A percentile compares a stretch with the other conserved stretches of the same genome.
Evolutionary conservation across 2,329 filamentous ascomycete species (phyloP).

Genomic region (Fusarium transvaalense): DNA sequence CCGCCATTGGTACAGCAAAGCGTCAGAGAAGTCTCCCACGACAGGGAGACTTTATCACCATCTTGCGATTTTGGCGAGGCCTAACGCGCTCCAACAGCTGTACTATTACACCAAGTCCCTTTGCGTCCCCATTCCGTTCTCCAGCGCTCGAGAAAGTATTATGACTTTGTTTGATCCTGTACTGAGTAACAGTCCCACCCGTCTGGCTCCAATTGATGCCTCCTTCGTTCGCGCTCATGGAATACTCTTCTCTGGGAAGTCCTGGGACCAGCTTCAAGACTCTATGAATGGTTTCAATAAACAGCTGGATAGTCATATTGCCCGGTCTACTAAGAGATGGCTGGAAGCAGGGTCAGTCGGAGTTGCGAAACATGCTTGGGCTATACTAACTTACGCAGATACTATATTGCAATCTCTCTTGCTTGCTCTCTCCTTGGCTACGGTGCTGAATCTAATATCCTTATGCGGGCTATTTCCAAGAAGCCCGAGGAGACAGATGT

Average conservation of each 20-base stretch:
- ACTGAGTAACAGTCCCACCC: conserved; percentile 55
- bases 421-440: conserved; percentile 53
- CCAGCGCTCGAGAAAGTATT: conserved; percentile 76
- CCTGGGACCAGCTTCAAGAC: conserved; percentile 59
- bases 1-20: conserved; percentile 85
- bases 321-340: conserved; percentile 63
- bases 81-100: conserved; percentile 76
- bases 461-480: conserved; percentile 57
- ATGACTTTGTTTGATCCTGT: conserved; percentile 76
- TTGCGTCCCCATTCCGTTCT: conserved; percentile 75
- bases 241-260: conserved; percentile 69
- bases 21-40: conserved; percentile 79
- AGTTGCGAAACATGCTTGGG: rapidly evolving
- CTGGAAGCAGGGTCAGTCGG: conserved; percentile 58
- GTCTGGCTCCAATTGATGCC: conserved; percentile 62
- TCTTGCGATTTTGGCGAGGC: conserved; percentile 80
- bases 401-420: conserved; percentile 51
- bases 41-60: conserved; percentile 90
- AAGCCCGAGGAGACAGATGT: conserved; percentile 47
- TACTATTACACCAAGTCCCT: conserved; percentile 80
- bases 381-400: conserved; percentile 40
- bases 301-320: conserved; percentile 70
- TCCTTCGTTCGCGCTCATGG: conserved; percentile 74
- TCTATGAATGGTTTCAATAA: conserved; percentile 64
- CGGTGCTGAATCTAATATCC: conserved; percentile 58